These are phyloP conservation scores for Dothideomycetes sp. DNA, from an alignment of 2,329 filamentous ascomycete species.

Conservation along the genomic window DNA sequence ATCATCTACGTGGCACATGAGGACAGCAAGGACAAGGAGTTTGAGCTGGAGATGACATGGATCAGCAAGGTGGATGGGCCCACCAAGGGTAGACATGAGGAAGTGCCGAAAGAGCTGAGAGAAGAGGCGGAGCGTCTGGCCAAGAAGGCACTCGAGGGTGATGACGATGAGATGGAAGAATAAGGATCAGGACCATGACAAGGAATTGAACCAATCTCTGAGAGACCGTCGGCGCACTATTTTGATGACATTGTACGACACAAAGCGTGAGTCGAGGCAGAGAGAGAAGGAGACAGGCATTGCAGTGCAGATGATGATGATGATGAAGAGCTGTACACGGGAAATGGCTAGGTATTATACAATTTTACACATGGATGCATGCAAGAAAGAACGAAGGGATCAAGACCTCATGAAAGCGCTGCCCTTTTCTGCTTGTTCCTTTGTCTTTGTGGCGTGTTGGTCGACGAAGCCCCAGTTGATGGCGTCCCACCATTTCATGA, in stretches of 20 bases:
- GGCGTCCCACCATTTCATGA: slow-evolving; percentile 75
- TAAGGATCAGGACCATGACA: slow-evolving; percentile 40
- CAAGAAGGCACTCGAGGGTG: slow-evolving; percentile 78
- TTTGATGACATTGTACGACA: slow-evolving; percentile 15
- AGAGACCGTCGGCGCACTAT: no score
- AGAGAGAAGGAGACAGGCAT: neutral
- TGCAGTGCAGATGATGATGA: no score
- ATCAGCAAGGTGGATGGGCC: slow-evolving; percentile 76
- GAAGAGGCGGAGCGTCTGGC: slow-evolving; percentile 91
- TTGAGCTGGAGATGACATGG: slow-evolving; percentile 99
- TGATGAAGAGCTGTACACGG: no score
- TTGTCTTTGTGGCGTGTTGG: neutral
- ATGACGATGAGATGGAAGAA: slow-evolving; percentile 88
- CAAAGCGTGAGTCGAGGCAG: neutral
- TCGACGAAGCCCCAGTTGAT: slow-evolving; percentile 75
- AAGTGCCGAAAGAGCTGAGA: slow-evolving; percentile 81
- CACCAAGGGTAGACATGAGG: slow-evolving; percentile 84
- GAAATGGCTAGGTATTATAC: neutral
- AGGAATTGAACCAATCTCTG: no score
- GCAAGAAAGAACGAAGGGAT: no score
- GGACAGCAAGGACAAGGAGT: slow-evolving; percentile 99
- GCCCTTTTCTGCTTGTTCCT: no score
- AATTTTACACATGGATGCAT: slow-evolving; percentile 10
- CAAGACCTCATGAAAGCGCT: no score
- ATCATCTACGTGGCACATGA: slow-evolving; percentile 98